Evolutionary conservation across 345 rosid species (phyloP), one percentile per base, ranked within the genome.

Genomic region (Trapa bicornis): DNA sequence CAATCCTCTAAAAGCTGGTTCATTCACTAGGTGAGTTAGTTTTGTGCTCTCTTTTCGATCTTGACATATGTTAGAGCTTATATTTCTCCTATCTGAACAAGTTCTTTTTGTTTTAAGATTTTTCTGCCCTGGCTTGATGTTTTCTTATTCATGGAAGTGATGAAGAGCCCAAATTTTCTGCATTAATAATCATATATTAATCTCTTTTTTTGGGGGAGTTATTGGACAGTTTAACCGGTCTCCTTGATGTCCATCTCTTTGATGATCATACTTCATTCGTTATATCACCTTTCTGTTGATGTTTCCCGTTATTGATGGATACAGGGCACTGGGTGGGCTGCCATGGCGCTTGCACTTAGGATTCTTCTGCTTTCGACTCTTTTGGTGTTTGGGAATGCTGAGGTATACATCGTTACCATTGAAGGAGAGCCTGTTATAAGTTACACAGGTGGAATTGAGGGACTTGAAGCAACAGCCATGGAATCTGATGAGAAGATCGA

Each of bases 361-460:
- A 3, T 76, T 56, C 56, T 89, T 47, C 58, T 77, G 47, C 47
- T 84, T 11, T 75, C 75, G 29, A 47, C 69, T 37, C 70, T 87
- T 62, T 69, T 94, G 71, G 62, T 67, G 12, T 52, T 57, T 56
- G 86, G 67, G 69, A 80, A 70, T 61, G 84, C 95, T 12, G 96
- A 95, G 75, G 77, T 89, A 75, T 95, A 89, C 78, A 82, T 95
- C 22, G 96, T 86, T 65, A 87, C 86, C 5, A 70, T 95, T 73
- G 96, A 89, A 65, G 99, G 92, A 72, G 99, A 95, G 75, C 97
- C 99, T 62, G 80, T 89, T 58, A 75, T 89, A 70, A 89, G 93
- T 81, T 95, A 95, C 43, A 74, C 50, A 75, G 99, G 99, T 67
- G 96, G 96, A 41, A 81, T 84, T 45, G 86, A 88, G 68, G 99